These are phyloP conservation scores for Zymoseptoria tritici DNA, from an alignment of 2,329 filamentous ascomycete species.

Conservation along the genomic window DNA sequence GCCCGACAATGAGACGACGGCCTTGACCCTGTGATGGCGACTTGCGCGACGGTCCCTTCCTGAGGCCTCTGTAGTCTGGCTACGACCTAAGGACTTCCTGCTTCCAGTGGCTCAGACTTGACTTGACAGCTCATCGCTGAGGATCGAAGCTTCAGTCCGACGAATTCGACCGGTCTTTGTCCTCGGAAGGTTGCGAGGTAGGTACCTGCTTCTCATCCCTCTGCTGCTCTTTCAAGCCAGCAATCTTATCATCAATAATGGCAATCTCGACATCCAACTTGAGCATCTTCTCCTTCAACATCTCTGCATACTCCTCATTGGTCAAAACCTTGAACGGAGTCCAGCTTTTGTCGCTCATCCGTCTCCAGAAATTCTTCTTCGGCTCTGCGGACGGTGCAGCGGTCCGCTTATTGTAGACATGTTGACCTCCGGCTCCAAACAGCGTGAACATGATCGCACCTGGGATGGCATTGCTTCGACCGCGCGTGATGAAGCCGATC, in stretches of 20 bases:
- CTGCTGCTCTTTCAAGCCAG: conserved; percentile 35
- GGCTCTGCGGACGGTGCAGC: conserved; percentile 30
- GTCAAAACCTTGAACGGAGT: conserved; percentile 63
- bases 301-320: conserved; percentile 64
- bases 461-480: conserved; percentile 49
- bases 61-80: neutral
- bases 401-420: conserved; percentile 47
- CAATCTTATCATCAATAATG: conserved; percentile 68
- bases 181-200: neutral
- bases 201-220: conserved; percentile 1
- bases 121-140: neutral
- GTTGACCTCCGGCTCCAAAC: conserved; percentile 52
- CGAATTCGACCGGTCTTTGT: neutral
- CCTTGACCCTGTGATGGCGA: neutral
- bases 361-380: conserved; percentile 38
- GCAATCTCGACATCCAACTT: conserved; percentile 69
- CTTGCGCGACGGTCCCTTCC: too few species aligned
- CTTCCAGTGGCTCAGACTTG: neutral
- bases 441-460: conserved; percentile 53
- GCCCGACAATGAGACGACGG: too few species aligned
- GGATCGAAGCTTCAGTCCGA: neutral
- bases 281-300: conserved; percentile 64
- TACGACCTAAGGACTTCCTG: neutral
- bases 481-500: conserved; percentile 50
- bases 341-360: conserved; percentile 56